phyloP scores from a whole-genome alignment of 2,329 filamentous ascomycete genomes.

The Ophiocordyceps robertsii region DNA sequence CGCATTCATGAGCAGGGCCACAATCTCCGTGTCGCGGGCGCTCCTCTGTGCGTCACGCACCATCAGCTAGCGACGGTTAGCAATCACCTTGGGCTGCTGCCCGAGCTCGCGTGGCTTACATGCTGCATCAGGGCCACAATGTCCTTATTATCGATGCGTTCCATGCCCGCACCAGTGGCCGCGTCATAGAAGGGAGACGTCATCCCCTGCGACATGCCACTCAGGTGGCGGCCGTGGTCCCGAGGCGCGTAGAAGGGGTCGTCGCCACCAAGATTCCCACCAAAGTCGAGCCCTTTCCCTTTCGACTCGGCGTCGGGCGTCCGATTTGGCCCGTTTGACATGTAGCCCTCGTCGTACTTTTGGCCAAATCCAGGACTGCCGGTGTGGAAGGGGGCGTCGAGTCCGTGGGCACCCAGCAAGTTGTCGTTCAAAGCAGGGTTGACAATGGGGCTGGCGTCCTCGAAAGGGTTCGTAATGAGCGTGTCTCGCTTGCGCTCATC shows the following conservation, averaged over 20 bases:
- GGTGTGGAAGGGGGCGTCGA: slow-evolving; percentile 32
- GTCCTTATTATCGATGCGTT: slow-evolving; percentile 89
- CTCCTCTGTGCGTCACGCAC: slow-evolving; percentile 94
- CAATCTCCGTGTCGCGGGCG: slow-evolving; percentile 88
- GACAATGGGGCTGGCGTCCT: slow-evolving; percentile 48
- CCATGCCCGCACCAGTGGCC: slow-evolving; percentile 73
- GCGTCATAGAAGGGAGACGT: slow-evolving; percentile 81
- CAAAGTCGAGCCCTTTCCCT: slow-evolving; percentile 41
- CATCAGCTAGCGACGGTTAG: slow-evolving; percentile 49
- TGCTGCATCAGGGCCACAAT: slow-evolving; percentile 98
- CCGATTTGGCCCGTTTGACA: slow-evolving; percentile 55
- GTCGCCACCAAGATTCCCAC: slow-evolving; percentile 35
- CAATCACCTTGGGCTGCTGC: background rate
- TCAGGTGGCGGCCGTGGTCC: slow-evolving; percentile 54
- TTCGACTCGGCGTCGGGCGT: slow-evolving; percentile 38
- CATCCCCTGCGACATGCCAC: slow-evolving; percentile 87
- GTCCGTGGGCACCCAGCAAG: slow-evolving; percentile 27
- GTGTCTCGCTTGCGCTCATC: slow-evolving; percentile 53
- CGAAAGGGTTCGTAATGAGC: slow-evolving; percentile 53
- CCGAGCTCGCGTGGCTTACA: slow-evolving; percentile 29
- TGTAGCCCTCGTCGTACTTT: slow-evolving; percentile 79
- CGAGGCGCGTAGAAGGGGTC: slow-evolving; percentile 55
- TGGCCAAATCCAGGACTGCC: slow-evolving; percentile 44
- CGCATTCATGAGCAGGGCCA: slow-evolving; percentile 84
- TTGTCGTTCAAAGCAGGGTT: slow-evolving; percentile 38